Conservation (phyloP, 768 basidiomycete species). For the Xerocomellus intermedius region DNA sequence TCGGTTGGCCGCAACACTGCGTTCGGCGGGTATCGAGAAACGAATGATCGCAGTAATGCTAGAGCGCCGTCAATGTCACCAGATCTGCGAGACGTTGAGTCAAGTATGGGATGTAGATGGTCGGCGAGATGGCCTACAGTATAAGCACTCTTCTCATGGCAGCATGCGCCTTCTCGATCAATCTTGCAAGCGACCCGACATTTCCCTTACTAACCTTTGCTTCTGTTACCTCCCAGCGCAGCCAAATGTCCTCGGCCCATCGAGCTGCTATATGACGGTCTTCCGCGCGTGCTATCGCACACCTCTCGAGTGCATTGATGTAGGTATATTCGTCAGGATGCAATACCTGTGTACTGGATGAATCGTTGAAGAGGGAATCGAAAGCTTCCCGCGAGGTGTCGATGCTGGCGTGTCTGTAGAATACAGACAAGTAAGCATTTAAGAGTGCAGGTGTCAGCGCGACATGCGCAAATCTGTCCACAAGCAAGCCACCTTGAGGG, state of each 20-base stretch:
- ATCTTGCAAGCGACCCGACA: conserved; percentile 36
- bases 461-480: conserved; percentile 56
- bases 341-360: conserved; percentile 24
- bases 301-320: conserved; percentile 67
- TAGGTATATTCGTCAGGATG: conserved; percentile 53
- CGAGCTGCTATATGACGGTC: conserved; percentile 48
- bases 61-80: conserved; percentile 53
- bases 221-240: conserved; percentile 56
- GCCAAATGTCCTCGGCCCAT: conserved; percentile 67
- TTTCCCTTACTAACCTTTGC: conserved; percentile 28
- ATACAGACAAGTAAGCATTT: conserved; percentile 79
- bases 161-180: conserved; percentile 66
- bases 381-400: conserved; percentile 50
- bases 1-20: conserved; percentile 40
- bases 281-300: conserved; percentile 40
- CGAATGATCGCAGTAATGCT: conserved; percentile 58
- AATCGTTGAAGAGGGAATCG: conserved; percentile 43
- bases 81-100: conserved; percentile 36
- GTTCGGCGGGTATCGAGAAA: conserved; percentile 59
- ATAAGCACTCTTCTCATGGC: conserved; percentile 66
- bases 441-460: conserved; percentile 59
- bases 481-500: conserved; percentile 8
- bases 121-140: conserved; percentile 45
- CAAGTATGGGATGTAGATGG: not conserved
- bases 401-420: conserved; percentile 58